Evolutionary conservation across 2,329 filamentous ascomycete species (phyloP), one percentile per base, ranked within the genome.

Genomic region (Neoarthrinium moseri): DNA sequence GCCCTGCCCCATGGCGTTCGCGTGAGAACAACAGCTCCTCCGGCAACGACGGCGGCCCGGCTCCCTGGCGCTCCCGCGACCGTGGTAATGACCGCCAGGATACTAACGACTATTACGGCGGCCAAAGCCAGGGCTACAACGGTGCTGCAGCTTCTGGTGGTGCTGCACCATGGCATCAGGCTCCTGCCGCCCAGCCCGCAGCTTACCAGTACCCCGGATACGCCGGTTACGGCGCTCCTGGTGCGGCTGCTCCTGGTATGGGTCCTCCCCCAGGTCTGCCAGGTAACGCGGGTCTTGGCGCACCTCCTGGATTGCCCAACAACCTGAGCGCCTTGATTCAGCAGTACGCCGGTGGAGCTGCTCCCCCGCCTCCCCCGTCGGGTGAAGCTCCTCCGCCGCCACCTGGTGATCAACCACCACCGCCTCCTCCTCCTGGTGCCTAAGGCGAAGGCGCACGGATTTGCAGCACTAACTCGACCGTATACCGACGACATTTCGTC

Each of bases 1-100:
- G 86, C 48, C 81, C 89, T 63, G 91, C 91, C 55, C 91, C 91
- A 6, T 96, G 91, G 89, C 77, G 80, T 48, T 69, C 66, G 22
- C 76, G 81, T 53, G 71, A 70, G 64, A 75, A 78, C 37, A 77
- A 81, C 48, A 70, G 74, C 54, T 70, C 73, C 40, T 62, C 70
- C 44, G 73, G 77, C 43, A 61, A 57, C 20, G 50, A 55, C 46
- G 44, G 53, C 32, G 51, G 58, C 29, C 54, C 57, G 47, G 64
- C 65, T 30, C 61, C 60, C 24, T 68, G 69, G 42, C 67, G 69
- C 34, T 64, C 67, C 23, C 64, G 67, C 41, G 68, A 68, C 32
- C 71, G 69, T 46, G 68, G 74, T 43, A 71, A 76, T 34, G 72
- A 77, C 41, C 65, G 68, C 49, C 69, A 74, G 55, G 55, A 63